These are phyloP conservation scores for Xylaria cubensis DNA, from an alignment of 495 filamentous ascomycete species.

Conservation along the genomic window DNA sequence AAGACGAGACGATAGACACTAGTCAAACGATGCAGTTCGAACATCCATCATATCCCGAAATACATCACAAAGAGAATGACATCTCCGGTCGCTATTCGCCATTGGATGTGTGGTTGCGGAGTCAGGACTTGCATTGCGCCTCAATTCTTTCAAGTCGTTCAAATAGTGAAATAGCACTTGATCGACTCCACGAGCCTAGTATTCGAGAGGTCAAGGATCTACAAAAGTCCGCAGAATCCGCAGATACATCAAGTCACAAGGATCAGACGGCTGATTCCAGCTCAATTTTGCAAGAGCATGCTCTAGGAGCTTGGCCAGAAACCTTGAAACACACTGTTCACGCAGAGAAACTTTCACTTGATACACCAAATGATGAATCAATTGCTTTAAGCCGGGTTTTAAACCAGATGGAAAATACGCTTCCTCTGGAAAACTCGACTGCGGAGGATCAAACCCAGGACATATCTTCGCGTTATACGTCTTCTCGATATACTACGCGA, in stretches of 20 bases:
- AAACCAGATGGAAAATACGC: conserved; percentile 3
- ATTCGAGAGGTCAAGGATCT: not conserved
- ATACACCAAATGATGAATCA: conserved; percentile 5
- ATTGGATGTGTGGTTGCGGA: conserved; percentile 50
- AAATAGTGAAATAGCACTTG: conserved; percentile 36
- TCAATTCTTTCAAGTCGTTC: conserved; percentile 39
- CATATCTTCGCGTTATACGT: conserved; percentile 34
- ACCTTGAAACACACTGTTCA: not conserved
- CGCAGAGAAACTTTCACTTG: not conserved
- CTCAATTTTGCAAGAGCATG: conserved; percentile 6
- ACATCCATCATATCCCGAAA: conserved; percentile 19
- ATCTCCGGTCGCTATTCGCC: conserved; percentile 42
- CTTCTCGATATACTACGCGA: conserved; percentile 36
- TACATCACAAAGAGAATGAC: conserved; percentile 15
- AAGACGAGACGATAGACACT: conserved; percentile 23
- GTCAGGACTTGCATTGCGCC: conserved; percentile 44
- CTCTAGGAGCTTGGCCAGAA: not conserved
- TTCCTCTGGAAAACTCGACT: not conserved
- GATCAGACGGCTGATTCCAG: not conserved
- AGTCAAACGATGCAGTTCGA: conserved; percentile 8
- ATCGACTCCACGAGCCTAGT: conserved; percentile 29
- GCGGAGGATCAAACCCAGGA: conserved; percentile 26
- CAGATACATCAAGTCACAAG: not conserved
- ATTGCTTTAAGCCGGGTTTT: not conserved
- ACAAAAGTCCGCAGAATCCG: not conserved